Evolutionary conservation across 345 rosid species (phyloP).

Genomic region (rapeseed (Brassica napus)): DNA sequence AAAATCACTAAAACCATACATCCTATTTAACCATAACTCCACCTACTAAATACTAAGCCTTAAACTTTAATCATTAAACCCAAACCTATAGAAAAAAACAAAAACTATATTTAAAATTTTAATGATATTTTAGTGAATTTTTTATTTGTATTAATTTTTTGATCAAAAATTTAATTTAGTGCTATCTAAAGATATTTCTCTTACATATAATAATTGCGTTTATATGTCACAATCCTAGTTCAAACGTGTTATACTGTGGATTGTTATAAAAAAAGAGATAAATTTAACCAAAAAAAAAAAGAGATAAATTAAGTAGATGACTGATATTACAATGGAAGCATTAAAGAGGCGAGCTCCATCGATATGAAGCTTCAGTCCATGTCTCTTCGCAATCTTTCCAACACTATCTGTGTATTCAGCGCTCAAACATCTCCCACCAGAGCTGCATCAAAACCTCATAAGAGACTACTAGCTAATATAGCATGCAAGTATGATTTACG

Average conservation of each 20-base stretch:
- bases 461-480: neutral
- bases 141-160: neutral
- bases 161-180: too few species aligned
- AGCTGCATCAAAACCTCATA: conserved; percentile 46
- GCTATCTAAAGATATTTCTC: too few species aligned
- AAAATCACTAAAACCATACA: too few species aligned
- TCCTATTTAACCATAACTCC: too few species aligned
- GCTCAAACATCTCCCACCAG: conserved; percentile 86
- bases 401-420: conserved; percentile 69
- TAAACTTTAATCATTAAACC: too few species aligned
- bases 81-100: too few species aligned
- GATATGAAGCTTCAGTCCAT: conserved; percentile 88
- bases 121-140: too few species aligned
- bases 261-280: neutral
- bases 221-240: neutral
- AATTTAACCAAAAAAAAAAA: too few species aligned
- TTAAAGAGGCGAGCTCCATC: conserved; percentile 97
- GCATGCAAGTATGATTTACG: neutral
- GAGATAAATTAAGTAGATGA: neutral
- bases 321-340: conserved; percentile 63
- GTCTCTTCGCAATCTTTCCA: conserved; percentile 76
- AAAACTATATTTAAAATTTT: too few species aligned
- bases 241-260: neutral
- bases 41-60: too few species aligned
- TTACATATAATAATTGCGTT: neutral